Percentiles rank a stretch among this genome's conserved stretches.
Evolutionary conservation across 2,329 filamentous ascomycete genomes (phyloP).

Genomic region (Pseudofabraea citricarpa): DNA sequence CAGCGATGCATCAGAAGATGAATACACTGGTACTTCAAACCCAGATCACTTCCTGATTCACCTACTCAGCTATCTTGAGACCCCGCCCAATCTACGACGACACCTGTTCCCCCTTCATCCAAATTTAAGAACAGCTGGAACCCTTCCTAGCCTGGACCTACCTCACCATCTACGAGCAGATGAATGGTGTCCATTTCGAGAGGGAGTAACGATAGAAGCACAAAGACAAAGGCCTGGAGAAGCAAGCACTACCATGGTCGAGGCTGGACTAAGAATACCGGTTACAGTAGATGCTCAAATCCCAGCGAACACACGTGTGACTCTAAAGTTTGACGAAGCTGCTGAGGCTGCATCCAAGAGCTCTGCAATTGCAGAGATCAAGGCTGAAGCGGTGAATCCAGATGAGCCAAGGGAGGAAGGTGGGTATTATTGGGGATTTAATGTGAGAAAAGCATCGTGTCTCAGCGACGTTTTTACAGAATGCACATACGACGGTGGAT

Average conservation of each 20-base stretch:
- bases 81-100: slow-evolving; percentile 75
- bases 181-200: slow-evolving; percentile 76
- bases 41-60: slow-evolving; percentile 78
- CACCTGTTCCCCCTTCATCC: slow-evolving; percentile 73
- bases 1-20: slow-evolving; percentile 35
- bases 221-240: slow-evolving; percentile 28
- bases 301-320: slow-evolving; percentile 68
- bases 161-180: slow-evolving; percentile 74
- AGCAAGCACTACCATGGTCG: slow-evolving; percentile 46
- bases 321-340: slow-evolving; percentile 56
- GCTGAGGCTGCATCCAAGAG: slow-evolving; percentile 32
- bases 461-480: slow-evolving; percentile 75
- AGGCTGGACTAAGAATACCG: slow-evolving; percentile 51
- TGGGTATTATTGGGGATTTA: slow-evolving; percentile 86
- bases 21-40: slow-evolving; percentile 63
- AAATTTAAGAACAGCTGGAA: slow-evolving; percentile 68
- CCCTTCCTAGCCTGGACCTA: slow-evolving; percentile 75
- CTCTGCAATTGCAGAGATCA: slow-evolving; percentile 15
- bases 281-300: slow-evolving; percentile 43
- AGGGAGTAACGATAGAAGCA: slow-evolving; percentile 61
- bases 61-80: slow-evolving; percentile 72
- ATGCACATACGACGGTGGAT: slow-evolving; percentile 68
- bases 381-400: slow-evolving; percentile 61
- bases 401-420: slow-evolving; percentile 65
- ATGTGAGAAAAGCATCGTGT: slow-evolving; percentile 58